Conservation (phyloP, 1,284 basidiomycete genomes). For the Apiotrichum gracile region DNA sequence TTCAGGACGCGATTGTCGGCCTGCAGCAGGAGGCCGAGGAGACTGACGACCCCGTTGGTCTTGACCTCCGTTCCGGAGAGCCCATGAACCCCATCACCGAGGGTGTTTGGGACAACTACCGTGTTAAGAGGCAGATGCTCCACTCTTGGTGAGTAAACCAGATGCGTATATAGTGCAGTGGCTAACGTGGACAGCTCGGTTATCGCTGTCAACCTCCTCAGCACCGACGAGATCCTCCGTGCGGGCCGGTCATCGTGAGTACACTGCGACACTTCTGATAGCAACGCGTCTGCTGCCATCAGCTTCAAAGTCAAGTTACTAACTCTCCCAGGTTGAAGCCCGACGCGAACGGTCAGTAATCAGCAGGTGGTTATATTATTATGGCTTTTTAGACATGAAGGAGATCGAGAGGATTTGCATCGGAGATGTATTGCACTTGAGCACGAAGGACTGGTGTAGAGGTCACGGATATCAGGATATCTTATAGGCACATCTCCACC, state of each 20-base stretch:
- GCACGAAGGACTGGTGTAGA: background rate
- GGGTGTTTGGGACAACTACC: slow-evolving; percentile 98
- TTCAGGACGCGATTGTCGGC: slow-evolving; percentile 88
- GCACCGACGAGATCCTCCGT: slow-evolving; percentile 90
- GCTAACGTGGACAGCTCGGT: slow-evolving; percentile 67
- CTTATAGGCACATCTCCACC: background rate
- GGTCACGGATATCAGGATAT: background rate
- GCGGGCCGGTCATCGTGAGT: slow-evolving; percentile 76
- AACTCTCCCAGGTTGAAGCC: slow-evolving; percentile 5
- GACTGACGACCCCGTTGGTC: slow-evolving; percentile 84
- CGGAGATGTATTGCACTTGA: slow-evolving; percentile 6
- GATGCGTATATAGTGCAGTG: no score
- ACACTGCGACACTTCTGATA: background rate
- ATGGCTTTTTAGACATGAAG: background rate
- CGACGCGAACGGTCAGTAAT: background rate
- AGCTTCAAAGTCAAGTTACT: no score
- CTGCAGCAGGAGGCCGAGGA: slow-evolving; percentile 86
- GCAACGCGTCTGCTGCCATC: no score
- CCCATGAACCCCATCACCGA: slow-evolving; percentile 92
- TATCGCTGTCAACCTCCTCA: slow-evolving; percentile 91
- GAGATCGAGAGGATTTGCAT: background rate
- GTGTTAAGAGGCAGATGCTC: slow-evolving; percentile 97
- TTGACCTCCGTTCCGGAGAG: slow-evolving; percentile 90
- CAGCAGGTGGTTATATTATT: background rate
- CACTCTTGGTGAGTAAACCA: slow-evolving; percentile 67